A percentile compares a stretch with the other conserved stretches of the same genome.
These are phyloP conservation scores for Lipomyces lipofer DNA, from an alignment of 805 yeast species.

Conservation along the genomic window DNA sequence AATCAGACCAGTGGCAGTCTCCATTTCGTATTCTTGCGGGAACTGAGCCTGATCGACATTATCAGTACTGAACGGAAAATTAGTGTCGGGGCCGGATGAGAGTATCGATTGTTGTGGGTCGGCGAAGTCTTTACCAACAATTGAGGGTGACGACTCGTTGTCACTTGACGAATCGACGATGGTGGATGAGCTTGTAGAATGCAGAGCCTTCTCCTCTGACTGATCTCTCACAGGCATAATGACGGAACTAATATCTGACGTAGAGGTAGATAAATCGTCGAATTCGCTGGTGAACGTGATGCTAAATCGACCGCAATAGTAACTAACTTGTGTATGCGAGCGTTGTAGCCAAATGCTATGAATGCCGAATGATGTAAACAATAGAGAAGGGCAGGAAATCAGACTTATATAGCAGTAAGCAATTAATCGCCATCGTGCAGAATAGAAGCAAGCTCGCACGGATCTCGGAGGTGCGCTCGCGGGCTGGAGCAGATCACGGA, in stretches of 20 bases:
- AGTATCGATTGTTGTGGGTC: neutral
- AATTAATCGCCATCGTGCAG: too few species aligned
- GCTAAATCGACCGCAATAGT: neutral
- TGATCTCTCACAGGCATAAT: neutral
- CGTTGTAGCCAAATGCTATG: too few species aligned
- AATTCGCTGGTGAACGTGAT: neutral
- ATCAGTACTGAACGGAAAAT: slow-evolving; percentile 46
- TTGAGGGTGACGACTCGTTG: neutral
- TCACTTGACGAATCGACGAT: neutral
- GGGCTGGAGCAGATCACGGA: neutral
- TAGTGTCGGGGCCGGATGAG: slow-evolving; percentile 40
- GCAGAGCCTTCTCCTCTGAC: neutral
- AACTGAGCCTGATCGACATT: slow-evolving; percentile 48
- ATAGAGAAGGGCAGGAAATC: neutral
- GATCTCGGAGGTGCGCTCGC: neutral
- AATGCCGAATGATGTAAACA: neutral
- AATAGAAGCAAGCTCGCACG: neutral
- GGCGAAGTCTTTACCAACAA: slow-evolving; percentile 2
- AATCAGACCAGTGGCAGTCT: slow-evolving; percentile 84
- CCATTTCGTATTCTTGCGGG: slow-evolving; percentile 88
- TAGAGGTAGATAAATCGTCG: neutral
- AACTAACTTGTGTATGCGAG: neutral
- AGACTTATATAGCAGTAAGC: neutral
- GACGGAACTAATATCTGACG: neutral
- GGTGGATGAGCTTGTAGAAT: slow-evolving; percentile 2